These are phyloP conservation scores for Gaeumannomyces sp. DNA, from an alignment of 2,329 filamentous ascomycete species.

Conservation along the genomic window DNA sequence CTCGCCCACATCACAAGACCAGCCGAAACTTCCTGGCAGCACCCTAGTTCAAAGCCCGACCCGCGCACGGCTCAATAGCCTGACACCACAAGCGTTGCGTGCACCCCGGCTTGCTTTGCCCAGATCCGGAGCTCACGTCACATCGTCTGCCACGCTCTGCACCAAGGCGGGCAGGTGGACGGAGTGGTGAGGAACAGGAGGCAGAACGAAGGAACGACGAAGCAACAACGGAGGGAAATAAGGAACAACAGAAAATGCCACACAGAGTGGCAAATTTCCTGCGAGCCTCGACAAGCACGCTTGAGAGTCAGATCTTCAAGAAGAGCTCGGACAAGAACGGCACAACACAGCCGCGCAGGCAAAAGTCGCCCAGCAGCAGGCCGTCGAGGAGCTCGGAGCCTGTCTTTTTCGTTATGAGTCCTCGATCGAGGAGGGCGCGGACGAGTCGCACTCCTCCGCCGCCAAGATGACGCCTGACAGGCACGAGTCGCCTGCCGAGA, in stretches of 20 bases:
- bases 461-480: constrained; percentile 15
- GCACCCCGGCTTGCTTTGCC: background rate
- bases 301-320: constrained; percentile 45
- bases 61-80: background rate
- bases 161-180: background rate
- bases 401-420: constrained; percentile 30
- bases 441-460: constrained; percentile 17
- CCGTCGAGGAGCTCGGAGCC: constrained; percentile 26
- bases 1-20: background rate
- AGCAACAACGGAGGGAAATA: background rate
- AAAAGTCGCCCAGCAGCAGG: constrained; percentile 24
- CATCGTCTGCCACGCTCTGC: background rate
- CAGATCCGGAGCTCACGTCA: background rate
- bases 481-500: constrained; percentile 15
- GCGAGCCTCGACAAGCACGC: constrained; percentile 40
- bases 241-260: constrained; percentile 37
- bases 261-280: constrained; percentile 53
- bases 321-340: constrained; percentile 21
- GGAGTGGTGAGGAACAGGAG: background rate
- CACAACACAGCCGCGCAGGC: constrained; percentile 20
- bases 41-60: background rate
- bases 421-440: constrained; percentile 29
- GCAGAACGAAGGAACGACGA: background rate
- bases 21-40: background rate
- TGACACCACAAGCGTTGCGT: background rate